These are phyloP conservation scores for Dimocarpus longan DNA, from an alignment of 345 rosid species.

Conservation along the genomic window DNA sequence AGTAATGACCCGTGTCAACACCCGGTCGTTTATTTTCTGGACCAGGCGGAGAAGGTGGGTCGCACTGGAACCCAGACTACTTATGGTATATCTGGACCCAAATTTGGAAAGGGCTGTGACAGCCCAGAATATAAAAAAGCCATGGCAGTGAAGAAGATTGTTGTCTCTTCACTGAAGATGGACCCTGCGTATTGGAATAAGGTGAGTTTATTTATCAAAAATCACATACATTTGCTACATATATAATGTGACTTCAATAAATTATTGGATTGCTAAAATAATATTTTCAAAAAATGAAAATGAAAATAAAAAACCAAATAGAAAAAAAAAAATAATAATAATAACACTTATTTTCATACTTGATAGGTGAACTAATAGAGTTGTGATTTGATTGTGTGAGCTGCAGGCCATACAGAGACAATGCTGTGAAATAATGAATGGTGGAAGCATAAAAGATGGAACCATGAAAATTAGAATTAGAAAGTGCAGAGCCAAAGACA, in stretches of 20 bases:
- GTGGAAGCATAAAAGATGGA: conserved; percentile 33
- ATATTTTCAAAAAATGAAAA: no score
- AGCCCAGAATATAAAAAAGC: conserved; percentile 33
- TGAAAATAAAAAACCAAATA: no score
- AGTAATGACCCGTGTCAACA: conserved; percentile 48
- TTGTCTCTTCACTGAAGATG: conserved; percentile 58
- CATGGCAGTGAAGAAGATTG: conserved; percentile 44
- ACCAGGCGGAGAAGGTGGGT: conserved; percentile 47
- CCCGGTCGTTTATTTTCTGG: conserved; percentile 63
- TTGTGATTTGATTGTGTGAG: conserved; percentile 11
- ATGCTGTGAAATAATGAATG: conserved; percentile 58
- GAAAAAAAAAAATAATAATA: no score
- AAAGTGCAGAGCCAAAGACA: conserved; percentile 59
- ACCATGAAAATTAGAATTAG: conserved; percentile 59
- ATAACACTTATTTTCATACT: no score
- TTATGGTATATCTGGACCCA: conserved; percentile 35
- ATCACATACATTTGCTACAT: no score
- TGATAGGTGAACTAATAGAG: not conserved
- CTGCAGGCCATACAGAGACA: conserved; percentile 58
- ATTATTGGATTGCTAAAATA: no score
- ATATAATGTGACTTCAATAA: no score
- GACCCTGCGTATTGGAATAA: conserved; percentile 64
- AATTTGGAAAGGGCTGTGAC: conserved; percentile 40
- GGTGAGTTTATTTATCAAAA: conserved; percentile 35
- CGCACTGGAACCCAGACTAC: conserved; percentile 48